Conservation (phyloP, 257 asterid genomes). For the Fraxinus americana region DNA sequence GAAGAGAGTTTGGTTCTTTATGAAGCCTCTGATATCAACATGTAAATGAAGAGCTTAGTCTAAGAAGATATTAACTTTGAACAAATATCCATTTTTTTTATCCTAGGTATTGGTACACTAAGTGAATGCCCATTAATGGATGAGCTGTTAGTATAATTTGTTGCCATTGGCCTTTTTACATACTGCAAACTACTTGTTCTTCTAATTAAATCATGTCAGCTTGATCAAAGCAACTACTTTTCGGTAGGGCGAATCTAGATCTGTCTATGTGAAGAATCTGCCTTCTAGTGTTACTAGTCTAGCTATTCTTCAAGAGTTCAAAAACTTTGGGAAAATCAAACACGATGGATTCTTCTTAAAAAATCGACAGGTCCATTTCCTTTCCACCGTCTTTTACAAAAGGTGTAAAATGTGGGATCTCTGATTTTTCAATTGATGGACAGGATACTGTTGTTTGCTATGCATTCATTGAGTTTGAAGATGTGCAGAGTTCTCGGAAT, state of each 20-base stretch:
- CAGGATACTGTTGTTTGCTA: slow-evolving; percentile 82
- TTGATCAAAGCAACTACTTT: slow-evolving; percentile 20
- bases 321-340: slow-evolving; percentile 65
- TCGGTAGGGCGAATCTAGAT: slow-evolving; percentile 66
- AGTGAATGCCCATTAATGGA: too few species aligned
- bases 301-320: slow-evolving; percentile 72
- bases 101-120: too few species aligned
- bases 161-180: too few species aligned
- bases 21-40: too few species aligned
- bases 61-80: too few species aligned
- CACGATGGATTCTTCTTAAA: slow-evolving; percentile 76
- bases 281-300: slow-evolving; percentile 55
- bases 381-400: slow-evolving; percentile 5
- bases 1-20: too few species aligned
- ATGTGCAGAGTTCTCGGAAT: slow-evolving; percentile 66
- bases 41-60: too few species aligned
- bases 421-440: slow-evolving; percentile 32
- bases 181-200: background rate
- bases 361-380: slow-evolving; percentile 57
- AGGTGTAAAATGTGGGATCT: slow-evolving; percentile 17
- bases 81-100: too few species aligned
- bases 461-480: slow-evolving; percentile 90
- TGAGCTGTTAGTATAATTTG: too few species aligned
- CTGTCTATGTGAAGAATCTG: slow-evolving; percentile 83
- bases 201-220: slow-evolving; percentile 8